phyloP scores from a whole-genome alignment of 768 basidiomycete genomes.

The Panellus pusillus region DNA sequence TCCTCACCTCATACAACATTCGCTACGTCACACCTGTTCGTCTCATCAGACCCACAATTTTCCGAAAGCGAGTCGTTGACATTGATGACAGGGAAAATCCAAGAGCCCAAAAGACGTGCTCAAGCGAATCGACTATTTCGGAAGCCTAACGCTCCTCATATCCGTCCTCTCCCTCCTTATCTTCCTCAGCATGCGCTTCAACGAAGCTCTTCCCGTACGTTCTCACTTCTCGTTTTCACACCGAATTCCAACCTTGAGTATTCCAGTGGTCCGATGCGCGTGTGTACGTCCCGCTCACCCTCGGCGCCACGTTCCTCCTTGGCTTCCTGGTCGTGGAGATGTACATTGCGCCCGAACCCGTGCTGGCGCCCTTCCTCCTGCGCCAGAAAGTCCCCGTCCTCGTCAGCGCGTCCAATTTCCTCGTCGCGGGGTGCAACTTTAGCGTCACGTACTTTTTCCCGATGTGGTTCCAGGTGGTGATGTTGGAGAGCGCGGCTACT shows the following conservation, averaged over 20 bases:
- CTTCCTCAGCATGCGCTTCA: conserved; percentile 71
- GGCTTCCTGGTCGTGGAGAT: conserved; percentile 66
- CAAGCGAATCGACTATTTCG: conserved; percentile 77
- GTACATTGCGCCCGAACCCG: conserved; percentile 64
- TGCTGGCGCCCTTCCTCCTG: conserved; percentile 67
- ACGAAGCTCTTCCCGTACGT: conserved; percentile 60
- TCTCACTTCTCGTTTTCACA: not conserved
- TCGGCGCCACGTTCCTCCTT: conserved; percentile 44
- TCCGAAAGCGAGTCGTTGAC: not conserved
- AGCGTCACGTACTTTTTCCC: not conserved
- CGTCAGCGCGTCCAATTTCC: conserved; percentile 67
- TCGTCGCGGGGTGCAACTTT: not conserved
- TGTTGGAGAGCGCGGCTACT: too few relatives aligned
- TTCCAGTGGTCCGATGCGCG: conserved; percentile 55
- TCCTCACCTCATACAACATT: conserved; percentile 56
- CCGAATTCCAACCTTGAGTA: conserved; percentile 1
- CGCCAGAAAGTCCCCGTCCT: conserved; percentile 69
- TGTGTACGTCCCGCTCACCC: conserved; percentile 49
- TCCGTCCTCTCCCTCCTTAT: conserved; percentile 61
- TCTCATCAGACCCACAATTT: conserved; percentile 8
- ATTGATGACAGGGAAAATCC: conserved; percentile 55
- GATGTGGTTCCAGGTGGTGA: too few relatives aligned
- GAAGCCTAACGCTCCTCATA: conserved; percentile 60
- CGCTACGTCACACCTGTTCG: conserved; percentile 69
- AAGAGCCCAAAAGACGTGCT: conserved; percentile 65